Conservation (phyloP, 371 early-diverging fungal genomes). For the Lichtheimia ornata region DNA sequence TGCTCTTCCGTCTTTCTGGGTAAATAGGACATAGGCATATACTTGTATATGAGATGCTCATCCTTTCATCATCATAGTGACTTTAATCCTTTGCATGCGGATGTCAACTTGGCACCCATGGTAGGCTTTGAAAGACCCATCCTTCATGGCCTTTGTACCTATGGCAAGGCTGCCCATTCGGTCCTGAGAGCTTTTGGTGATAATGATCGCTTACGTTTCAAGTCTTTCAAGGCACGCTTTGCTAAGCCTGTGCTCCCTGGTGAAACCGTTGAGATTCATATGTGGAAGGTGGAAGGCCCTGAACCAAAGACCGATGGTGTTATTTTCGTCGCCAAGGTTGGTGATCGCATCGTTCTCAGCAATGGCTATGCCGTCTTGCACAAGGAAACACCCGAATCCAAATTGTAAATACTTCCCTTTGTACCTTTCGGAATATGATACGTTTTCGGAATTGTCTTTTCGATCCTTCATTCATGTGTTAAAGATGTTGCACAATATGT, state of each 20-base stretch:
- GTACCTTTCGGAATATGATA: too few relatives aligned
- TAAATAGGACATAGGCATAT: conserved; percentile 11
- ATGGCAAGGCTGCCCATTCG: conserved; percentile 60
- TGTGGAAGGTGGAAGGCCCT: conserved; percentile 62
- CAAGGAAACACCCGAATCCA: conserved; percentile 27
- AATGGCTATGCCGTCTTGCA: conserved; percentile 52
- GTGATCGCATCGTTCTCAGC: conserved; percentile 50
- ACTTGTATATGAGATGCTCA: background rate
- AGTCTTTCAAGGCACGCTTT: conserved; percentile 65
- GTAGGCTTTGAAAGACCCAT: conserved; percentile 71
- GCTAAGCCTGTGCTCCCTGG: conserved; percentile 74
- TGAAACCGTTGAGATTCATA: conserved; percentile 56
- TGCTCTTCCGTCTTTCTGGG: conserved; percentile 69
- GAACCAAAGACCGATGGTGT: conserved; percentile 42
- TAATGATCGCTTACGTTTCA: conserved; percentile 55
- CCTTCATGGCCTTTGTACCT: conserved; percentile 71
- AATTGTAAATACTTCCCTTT: conserved; percentile 19
- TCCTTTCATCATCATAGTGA: conserved; percentile 34
- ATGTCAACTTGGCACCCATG: conserved; percentile 55
- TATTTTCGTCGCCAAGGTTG: conserved; percentile 53
- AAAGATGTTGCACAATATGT: too few relatives aligned
- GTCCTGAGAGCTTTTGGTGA: conserved; percentile 54
- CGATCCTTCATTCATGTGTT: too few relatives aligned
- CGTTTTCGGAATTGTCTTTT: too few relatives aligned
- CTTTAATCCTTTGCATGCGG: conserved; percentile 72